Percentiles rank a stretch among this genome's conserved stretches.
phyloP scores from a whole-genome alignment of 768 basidiomycete species.

The Collybia sp. region DNA sequence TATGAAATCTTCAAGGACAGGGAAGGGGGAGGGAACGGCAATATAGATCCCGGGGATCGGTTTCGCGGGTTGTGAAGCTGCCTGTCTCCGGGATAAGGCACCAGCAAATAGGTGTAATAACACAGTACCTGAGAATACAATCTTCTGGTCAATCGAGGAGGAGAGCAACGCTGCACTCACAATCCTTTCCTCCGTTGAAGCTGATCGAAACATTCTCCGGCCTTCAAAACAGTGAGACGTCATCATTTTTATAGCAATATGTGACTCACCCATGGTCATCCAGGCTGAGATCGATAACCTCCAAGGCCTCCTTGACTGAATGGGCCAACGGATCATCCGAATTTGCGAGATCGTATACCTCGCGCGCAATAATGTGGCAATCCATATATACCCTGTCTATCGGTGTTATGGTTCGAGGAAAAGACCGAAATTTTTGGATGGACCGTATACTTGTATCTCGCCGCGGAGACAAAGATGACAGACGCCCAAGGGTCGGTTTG shows the following conservation, averaged over 20 bases:
- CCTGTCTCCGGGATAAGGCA: slow-evolving; percentile 47
- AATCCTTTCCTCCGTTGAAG: slow-evolving; percentile 99
- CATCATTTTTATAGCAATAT: slow-evolving; percentile 10
- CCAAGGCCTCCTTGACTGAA: slow-evolving; percentile 72
- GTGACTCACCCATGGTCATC: slow-evolving; percentile 75
- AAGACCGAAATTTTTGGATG: too few relatives aligned
- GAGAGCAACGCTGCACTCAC: slow-evolving; percentile 40
- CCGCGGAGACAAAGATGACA: too few relatives aligned
- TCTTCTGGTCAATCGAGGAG: slow-evolving; percentile 1
- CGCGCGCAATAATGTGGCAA: slow-evolving; percentile 42
- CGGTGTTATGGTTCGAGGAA: too few relatives aligned
- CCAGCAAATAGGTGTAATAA: slow-evolving; percentile 85
- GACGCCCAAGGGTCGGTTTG: too few relatives aligned
- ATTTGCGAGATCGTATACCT: slow-evolving; percentile 60
- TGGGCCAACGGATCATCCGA: slow-evolving; percentile 50
- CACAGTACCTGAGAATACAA: slow-evolving; percentile 72
- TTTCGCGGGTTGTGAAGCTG: slow-evolving; percentile 27
- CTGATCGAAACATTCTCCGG: slow-evolving; percentile 76
- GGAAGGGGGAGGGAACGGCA: slow-evolving; percentile 85
- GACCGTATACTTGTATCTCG: too few relatives aligned
- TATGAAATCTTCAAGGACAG: slow-evolving; percentile 81
- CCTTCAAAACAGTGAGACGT: slow-evolving; percentile 31
- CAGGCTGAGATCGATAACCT: slow-evolving; percentile 76
- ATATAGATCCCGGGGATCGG: slow-evolving; percentile 79
- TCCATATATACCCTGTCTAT: slow-evolving; percentile 29